These are phyloP conservation scores for Ceratobasidium sp. DNA, from an alignment of 1,284 basidiomycete genomes.

Conservation along the genomic window DNA sequence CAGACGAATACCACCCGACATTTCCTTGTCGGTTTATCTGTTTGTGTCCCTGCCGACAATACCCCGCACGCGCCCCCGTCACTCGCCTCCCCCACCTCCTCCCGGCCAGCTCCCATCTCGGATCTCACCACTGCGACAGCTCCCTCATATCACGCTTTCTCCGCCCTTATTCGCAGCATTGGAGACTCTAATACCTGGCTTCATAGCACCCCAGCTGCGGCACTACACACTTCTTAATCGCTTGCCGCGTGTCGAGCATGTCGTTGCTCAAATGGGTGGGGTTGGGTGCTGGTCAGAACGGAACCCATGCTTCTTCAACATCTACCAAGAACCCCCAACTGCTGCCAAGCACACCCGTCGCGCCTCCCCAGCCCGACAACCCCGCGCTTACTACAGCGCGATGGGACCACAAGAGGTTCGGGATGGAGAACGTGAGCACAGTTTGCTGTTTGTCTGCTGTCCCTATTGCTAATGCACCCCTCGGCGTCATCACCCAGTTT, in stretches of 20 bases:
- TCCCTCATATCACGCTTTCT: neutral
- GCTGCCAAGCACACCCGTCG: neutral
- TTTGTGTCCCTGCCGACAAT: neutral
- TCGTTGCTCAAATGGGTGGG: constrained; percentile 38
- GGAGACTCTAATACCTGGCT: neutral
- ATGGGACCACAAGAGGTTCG: constrained; percentile 82
- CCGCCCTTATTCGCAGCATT: constrained; percentile 11
- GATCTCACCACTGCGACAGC: constrained; percentile 19
- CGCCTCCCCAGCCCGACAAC: constrained; percentile 34
- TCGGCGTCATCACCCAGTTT: constrained; percentile 64
- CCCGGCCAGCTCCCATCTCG: neutral
- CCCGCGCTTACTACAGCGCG: constrained; percentile 35
- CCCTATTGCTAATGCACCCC: constrained; percentile 35
- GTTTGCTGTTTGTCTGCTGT: constrained; percentile 50
- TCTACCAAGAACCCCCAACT: constrained; percentile 6
- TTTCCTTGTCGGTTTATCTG: too few relatives aligned
- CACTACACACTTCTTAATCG: neutral
- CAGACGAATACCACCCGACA: constrained; percentile 7
- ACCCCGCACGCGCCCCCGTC: constrained; percentile 5
- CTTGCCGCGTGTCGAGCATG: constrained; percentile 30
- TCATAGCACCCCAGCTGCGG: constrained; percentile 14
- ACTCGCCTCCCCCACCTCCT: constrained; percentile 4
- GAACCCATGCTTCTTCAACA: neutral
- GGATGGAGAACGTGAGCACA: constrained; percentile 87
- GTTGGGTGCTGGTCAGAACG: constrained; percentile 3